Percentiles rank a stretch among this genome's conserved stretches.
These are phyloP conservation scores for Trifolium dubium DNA, from an alignment of 306 rosid genomes.

Conservation along the genomic window DNA sequence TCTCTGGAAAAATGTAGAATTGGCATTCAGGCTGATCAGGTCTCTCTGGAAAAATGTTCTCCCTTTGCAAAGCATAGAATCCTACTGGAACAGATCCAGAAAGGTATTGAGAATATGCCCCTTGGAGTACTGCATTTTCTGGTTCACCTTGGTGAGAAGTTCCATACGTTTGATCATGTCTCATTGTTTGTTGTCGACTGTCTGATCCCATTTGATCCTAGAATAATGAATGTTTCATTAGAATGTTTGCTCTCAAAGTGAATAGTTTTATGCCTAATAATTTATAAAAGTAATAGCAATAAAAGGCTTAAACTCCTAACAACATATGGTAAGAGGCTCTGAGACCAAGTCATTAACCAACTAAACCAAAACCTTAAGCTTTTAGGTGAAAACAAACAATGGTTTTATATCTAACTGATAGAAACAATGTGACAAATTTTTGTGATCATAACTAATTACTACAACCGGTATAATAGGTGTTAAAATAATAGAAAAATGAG, in stretches of 20 bases:
- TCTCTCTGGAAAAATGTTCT: conserved; percentile 95
- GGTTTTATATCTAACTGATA: background rate
- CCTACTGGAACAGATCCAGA: conserved; percentile 77
- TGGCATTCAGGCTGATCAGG: conserved; percentile 98
- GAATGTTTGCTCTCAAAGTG: conserved; percentile 28
- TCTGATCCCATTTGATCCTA: conserved; percentile 96
- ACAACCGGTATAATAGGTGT: too few species aligned
- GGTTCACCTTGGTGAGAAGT: conserved; percentile 67
- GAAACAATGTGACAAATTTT: conserved; percentile 14
- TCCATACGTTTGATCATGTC: conserved; percentile 74
- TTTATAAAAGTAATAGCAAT: background rate
- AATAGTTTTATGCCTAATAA: conserved; percentile 13
- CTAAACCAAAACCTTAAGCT: background rate
- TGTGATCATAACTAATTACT: conserved; percentile 23
- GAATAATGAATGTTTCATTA: conserved; percentile 46
- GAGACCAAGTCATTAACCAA: background rate
- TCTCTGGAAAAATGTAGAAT: too few species aligned
- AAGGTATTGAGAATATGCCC: conserved; percentile 65
- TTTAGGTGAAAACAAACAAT: conserved; percentile 16
- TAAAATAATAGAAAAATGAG: too few species aligned
- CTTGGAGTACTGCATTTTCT: conserved; percentile 69
- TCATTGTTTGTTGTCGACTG: conserved; percentile 71
- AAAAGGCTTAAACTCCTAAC: background rate
- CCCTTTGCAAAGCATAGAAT: conserved; percentile 82
- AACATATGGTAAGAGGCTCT: background rate